These are phyloP conservation scores for Metschnikowia baotianmanensis DNA, from an alignment of 805 yeast species.

Conservation along the genomic window DNA sequence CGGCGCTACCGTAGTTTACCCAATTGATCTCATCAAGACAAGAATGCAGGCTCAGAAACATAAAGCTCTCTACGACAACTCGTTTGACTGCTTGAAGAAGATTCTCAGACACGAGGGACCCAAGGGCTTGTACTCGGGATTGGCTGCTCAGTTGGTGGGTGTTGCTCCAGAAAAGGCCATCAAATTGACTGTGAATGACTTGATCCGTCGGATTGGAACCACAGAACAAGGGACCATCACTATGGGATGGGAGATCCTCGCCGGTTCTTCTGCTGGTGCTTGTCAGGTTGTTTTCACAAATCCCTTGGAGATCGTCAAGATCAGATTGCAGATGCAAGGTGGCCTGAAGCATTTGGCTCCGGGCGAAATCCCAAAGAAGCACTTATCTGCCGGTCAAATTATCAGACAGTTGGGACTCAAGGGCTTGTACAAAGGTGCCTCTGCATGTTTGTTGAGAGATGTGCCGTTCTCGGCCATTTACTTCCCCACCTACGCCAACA, in stretches of 20 bases:
- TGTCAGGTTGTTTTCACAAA: conserved; percentile 96
- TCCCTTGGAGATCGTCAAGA: conserved; percentile 94
- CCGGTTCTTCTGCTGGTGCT: conserved; percentile 95
- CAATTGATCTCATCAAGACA: conserved; percentile 93
- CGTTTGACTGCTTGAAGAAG: conserved; percentile 81
- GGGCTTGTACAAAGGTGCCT: conserved; percentile 89
- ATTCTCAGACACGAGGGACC: conserved; percentile 76
- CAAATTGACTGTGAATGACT: conserved; percentile 89
- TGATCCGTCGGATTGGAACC: conserved; percentile 71
- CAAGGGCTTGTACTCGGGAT: conserved; percentile 85
- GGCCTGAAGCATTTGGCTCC: conserved; percentile 31
- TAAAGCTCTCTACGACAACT: conserved; percentile 67
- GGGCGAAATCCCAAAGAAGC: conserved; percentile 43
- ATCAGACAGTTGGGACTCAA: conserved; percentile 74
- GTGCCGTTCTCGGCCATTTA: conserved; percentile 96
- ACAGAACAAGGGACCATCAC: conserved; percentile 38
- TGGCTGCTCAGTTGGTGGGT: conserved; percentile 91
- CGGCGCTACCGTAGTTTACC: conserved; percentile 97
- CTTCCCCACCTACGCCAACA: conserved; percentile 94
- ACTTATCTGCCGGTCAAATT: conserved; percentile 62
- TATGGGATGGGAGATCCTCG: conserved; percentile 67
- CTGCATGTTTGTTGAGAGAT: conserved; percentile 90
- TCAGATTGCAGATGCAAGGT: conserved; percentile 92
- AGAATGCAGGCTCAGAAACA: conserved; percentile 95
- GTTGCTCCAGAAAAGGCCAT: conserved; percentile 99